A percentile compares a stretch with the other conserved stretches of the same genome.
These are phyloP conservation scores for Vanrija pseudolonga DNA, from an alignment of 1,284 basidiomycete genomes.

Conservation along the genomic window DNA sequence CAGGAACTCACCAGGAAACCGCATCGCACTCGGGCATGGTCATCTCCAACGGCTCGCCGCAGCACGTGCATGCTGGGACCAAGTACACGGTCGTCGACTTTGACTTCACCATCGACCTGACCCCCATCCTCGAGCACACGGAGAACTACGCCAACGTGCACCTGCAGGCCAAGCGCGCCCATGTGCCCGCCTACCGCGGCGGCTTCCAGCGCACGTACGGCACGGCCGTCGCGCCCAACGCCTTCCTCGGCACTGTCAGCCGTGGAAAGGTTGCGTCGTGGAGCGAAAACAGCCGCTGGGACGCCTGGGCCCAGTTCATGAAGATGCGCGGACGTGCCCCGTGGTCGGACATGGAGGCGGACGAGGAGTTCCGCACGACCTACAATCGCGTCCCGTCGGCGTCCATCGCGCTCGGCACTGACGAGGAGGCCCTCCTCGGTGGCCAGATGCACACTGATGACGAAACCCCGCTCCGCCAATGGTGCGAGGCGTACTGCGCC, in stretches of 20 bases:
- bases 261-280: too few species aligned
- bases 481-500: too few species aligned
- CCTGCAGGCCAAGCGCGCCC: too few species aligned
- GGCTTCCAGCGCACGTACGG: background rate
- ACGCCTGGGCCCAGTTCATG: background rate
- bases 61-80: conserved; percentile 23
- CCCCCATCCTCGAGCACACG: conserved; percentile 8
- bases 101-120: too few species aligned
- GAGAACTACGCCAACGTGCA: background rate
- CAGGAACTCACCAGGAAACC: conserved; percentile 23
- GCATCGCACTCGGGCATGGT: conserved; percentile 19
- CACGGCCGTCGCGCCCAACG: background rate
- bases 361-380: conserved; percentile 2
- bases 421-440: conserved; percentile 15
- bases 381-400: background rate
- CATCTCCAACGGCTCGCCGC: conserved; percentile 19
- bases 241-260: too few species aligned
- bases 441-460: background rate
- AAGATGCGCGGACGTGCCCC: conserved; percentile 6
- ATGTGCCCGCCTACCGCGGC: background rate
- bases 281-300: too few species aligned
- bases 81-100: conserved; percentile 16
- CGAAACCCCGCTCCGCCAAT: too few species aligned
- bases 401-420: background rate
- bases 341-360: conserved; percentile 7